These are phyloP conservation scores for Erythrophleum ivorense DNA, from an alignment of 331 rosid species.

Conservation along the genomic window DNA sequence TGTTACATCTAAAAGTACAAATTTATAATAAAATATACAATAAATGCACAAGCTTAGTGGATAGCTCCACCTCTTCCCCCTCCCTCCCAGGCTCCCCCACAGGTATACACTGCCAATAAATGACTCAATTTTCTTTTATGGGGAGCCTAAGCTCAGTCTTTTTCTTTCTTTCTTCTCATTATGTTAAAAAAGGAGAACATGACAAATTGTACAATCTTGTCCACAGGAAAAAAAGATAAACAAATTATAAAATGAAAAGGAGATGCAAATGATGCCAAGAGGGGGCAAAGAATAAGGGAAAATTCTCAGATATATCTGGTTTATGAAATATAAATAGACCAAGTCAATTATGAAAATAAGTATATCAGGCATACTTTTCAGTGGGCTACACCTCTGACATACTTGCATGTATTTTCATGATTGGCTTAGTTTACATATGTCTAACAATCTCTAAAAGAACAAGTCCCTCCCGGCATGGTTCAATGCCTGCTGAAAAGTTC, in stretches of 20 bases:
- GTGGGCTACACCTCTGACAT: neutral
- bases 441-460: neutral
- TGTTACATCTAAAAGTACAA: conserved; percentile 21
- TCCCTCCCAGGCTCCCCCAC: neutral
- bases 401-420: neutral
- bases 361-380: neutral
- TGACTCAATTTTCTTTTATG: neutral
- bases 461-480: neutral
- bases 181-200: neutral
- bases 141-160: neutral
- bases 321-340: neutral
- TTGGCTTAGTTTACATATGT: neutral
- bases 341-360: neutral
- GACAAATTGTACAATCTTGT: neutral
- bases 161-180: neutral
- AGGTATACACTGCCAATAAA: conserved; percentile 1
- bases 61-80: neutral
- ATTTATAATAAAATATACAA: neutral
- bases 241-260: conserved; percentile 1
- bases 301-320: neutral
- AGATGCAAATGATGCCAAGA: neutral
- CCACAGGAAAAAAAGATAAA: no score
- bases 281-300: neutral
- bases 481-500: neutral
- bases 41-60: conserved; percentile 11